Evolutionary conservation across 768 basidiomycete species (phyloP), one percentile per base, ranked within the genome.

Genomic region (Phlebiopsis gigantea): DNA sequence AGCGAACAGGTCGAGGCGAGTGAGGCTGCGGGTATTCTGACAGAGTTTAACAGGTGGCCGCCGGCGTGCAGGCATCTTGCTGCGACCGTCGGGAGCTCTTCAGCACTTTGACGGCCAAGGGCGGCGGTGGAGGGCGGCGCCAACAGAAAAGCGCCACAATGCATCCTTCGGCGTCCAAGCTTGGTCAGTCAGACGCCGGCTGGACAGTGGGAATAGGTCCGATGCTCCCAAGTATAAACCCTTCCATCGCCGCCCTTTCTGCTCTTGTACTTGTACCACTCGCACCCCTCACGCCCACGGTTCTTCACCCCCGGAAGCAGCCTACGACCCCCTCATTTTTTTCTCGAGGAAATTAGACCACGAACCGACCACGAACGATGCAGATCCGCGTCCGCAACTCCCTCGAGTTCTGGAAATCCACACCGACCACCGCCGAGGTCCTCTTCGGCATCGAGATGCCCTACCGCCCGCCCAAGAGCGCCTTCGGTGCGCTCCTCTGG

Each of bases 401-500:
- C 17, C 57, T 57, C 39, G 58, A 64, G 39, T 57, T 56, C 57
- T 67, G 64, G 64, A 60, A 55, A 50, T 60, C 56, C 46, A 47
- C 44, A 24, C 64, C 64, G 7, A 60, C 58, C 25, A 63, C 63
- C 22, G 28, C 49, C 19, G 51, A 52, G 19, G 60, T 61, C 15
- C 34, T 69, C 12, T 63, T 71, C 51, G 48, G 57, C 17, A 47
- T 65, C 24, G 67, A 68, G 25, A 45, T 67, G n/a, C 61, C 69
- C 43, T 70, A 69, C 57, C 65, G 59, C 26, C 63, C 70, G 17
- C 68, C 70, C 5, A 60, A 54, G 19, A 61, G 54, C 55, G 14
- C 57, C 5, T 7, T 64, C 43, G 64, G 61, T 9, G 60, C 58
- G 22, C 64, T 64, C 60, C 54, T 84, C 47, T 84, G 84, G 83